These are phyloP conservation scores for Cochlearia excelsa DNA, from an alignment of 345 rosid species.

Conservation along the genomic window DNA sequence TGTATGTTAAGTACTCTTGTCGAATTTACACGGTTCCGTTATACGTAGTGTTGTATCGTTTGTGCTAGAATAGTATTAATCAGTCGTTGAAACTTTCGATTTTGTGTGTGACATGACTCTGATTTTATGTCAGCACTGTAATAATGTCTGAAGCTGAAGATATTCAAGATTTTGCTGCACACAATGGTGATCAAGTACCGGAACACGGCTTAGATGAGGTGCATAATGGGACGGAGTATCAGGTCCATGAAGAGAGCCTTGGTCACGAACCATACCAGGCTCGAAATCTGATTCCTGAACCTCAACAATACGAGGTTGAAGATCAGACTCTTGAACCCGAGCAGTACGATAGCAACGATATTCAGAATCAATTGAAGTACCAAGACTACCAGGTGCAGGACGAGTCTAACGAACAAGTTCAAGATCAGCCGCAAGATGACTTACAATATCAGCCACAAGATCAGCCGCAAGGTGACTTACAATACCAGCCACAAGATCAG, in stretches of 20 bases:
- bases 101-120: background rate
- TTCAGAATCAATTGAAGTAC: constrained; percentile 33
- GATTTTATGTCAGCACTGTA: constrained; percentile 2
- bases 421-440: constrained; percentile 33
- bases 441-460: constrained; percentile 36
- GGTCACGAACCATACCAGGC: constrained; percentile 39
- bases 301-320: constrained; percentile 27
- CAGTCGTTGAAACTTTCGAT: background rate
- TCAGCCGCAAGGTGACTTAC: constrained; percentile 30
- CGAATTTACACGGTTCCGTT: background rate
- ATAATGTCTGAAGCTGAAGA: constrained; percentile 43
- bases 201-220: constrained; percentile 35
- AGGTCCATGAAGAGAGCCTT: constrained; percentile 36
- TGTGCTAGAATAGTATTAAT: background rate
- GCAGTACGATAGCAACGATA: constrained; percentile 21
- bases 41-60: background rate
- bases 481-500: constrained; percentile 38
- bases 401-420: constrained; percentile 21
- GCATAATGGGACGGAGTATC: constrained; percentile 34
- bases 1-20: background rate
- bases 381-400: constrained; percentile 34
- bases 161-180: constrained; percentile 41
- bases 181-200: constrained; percentile 37
- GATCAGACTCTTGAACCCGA: constrained; percentile 33
- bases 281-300: constrained; percentile 29